Conservation (phyloP, 1,284 basidiomycete species). For the Trametes versicolor region DNA sequence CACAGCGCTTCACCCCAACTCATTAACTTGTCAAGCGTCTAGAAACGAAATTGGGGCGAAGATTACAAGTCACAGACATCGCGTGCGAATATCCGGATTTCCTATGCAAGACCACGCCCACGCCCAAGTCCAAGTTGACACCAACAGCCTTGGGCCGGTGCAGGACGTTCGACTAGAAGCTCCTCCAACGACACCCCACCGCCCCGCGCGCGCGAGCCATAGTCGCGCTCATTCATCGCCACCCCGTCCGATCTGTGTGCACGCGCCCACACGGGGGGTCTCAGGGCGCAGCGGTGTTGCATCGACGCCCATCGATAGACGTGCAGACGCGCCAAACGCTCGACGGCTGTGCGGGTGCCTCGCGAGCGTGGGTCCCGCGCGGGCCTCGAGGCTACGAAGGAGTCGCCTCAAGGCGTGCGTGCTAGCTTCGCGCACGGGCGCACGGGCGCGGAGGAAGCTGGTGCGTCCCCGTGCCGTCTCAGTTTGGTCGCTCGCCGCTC, state of each 20-base stretch:
- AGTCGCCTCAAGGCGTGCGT: slow-evolving; percentile 1
- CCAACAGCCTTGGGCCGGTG: background rate
- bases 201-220: background rate
- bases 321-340: background rate
- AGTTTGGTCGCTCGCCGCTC: background rate
- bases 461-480: background rate
- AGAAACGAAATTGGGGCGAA: no score
- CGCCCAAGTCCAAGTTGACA: background rate
- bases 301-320: background rate
- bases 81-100: slow-evolving; percentile 7
- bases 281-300: background rate
- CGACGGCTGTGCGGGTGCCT: slow-evolving; percentile 10
- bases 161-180: slow-evolving; percentile 1
- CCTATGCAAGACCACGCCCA: background rate
- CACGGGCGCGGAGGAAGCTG: background rate
- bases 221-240: slow-evolving; percentile 4
- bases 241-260: background rate
- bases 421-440: background rate
- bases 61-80: background rate
- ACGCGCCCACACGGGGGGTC: background rate
- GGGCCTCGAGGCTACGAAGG: background rate
- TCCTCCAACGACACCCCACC: background rate
- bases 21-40: no score
- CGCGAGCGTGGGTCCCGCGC: background rate
- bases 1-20: no score